phyloP scores from a whole-genome alignment of 352 stramenopile species.

The Phytophthora melonis region DNA sequence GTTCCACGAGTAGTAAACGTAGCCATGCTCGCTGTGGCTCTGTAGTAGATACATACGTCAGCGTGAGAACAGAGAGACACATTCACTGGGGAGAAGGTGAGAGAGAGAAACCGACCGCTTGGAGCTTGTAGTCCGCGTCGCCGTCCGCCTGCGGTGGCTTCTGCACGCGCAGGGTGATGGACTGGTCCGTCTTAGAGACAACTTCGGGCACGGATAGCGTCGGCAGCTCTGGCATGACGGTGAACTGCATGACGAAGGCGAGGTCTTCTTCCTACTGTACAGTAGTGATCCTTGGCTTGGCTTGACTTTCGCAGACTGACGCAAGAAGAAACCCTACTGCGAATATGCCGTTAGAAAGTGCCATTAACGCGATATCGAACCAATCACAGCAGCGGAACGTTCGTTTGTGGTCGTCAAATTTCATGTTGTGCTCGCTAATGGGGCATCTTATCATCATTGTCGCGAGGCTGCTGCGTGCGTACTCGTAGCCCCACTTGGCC shows the following conservation, averaged over 20 bases:
- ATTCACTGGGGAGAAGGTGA: not conserved
- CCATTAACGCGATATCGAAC: not conserved
- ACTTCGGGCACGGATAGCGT: constrained; percentile 65
- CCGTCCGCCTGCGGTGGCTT: constrained; percentile 34
- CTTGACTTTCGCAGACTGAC: constrained; percentile 20
- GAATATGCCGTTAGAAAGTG: not conserved
- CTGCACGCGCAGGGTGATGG: constrained; percentile 69
- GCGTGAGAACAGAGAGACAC: not conserved
- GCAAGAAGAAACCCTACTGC: constrained; percentile 1
- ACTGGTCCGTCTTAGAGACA: constrained; percentile 82
- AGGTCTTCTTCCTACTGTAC: not conserved
- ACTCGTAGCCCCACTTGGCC: no score
- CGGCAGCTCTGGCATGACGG: constrained; percentile 69
- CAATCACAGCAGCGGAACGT: constrained; percentile 9
- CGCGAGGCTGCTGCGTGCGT: not conserved
- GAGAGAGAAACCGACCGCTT: constrained; percentile 41
- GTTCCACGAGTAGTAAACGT: constrained; percentile 90
- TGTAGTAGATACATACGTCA: constrained; percentile 12
- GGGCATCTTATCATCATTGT: constrained; percentile 25
- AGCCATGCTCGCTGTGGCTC: constrained; percentile 85
- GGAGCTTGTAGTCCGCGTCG: constrained; percentile 66
- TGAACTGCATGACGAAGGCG: constrained; percentile 48
- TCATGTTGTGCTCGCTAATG: constrained; percentile 19
- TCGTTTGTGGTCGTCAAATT: constrained; percentile 19
- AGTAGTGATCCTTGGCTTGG: not conserved